These are phyloP conservation scores for Vanrija humicola DNA, from an alignment of 1,284 basidiomycete genomes.

Conservation along the genomic window DNA sequence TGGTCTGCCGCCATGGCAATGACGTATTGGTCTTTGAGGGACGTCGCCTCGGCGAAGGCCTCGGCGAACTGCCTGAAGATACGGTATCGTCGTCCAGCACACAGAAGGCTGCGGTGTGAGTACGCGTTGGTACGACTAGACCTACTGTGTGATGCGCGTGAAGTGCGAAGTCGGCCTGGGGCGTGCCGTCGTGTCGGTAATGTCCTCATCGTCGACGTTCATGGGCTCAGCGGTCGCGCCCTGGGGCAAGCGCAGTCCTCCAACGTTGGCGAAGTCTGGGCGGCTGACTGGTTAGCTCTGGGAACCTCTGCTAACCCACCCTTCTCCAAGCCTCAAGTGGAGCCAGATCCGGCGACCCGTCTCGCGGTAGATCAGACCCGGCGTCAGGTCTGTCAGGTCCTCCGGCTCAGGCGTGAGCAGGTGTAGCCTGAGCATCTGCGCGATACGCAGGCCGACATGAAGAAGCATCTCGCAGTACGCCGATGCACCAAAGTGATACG, in stretches of 20 bases:
- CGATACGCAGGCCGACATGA: constrained; percentile 18
- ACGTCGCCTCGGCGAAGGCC: constrained; percentile 16
- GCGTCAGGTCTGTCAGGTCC: constrained; percentile 10
- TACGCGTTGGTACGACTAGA: too few relatives aligned
- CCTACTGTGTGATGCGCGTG: constrained; percentile 8
- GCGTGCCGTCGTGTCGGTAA: constrained; percentile 14
- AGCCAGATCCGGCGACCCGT: constrained; percentile 19
- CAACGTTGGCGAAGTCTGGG: constrained; percentile 21
- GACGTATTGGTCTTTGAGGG: constrained; percentile 18
- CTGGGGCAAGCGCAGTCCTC: constrained; percentile 19
- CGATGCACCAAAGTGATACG: constrained; percentile 24
- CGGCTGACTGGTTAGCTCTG: background rate
- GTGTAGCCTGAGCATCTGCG: constrained; percentile 20
- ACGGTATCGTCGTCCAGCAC: constrained; percentile 16
- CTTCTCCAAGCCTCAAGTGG: constrained; percentile 18
- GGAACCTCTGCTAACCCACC: background rate
- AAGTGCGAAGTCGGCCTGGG: constrained; percentile 13
- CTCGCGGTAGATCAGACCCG: constrained; percentile 18
- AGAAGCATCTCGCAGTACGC: constrained; percentile 21
- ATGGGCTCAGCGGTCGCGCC: constrained; percentile 19
- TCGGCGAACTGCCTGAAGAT: constrained; percentile 24
- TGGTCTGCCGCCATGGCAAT: constrained; percentile 15
- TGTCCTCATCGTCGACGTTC: constrained; percentile 19
- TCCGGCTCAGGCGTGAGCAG: constrained; percentile 16
- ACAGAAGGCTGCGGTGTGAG: constrained; percentile 1